Base-by-base conservation (phyloP, 768 basidiomycete species). In the Rhizopogon roseolus region DNA sequence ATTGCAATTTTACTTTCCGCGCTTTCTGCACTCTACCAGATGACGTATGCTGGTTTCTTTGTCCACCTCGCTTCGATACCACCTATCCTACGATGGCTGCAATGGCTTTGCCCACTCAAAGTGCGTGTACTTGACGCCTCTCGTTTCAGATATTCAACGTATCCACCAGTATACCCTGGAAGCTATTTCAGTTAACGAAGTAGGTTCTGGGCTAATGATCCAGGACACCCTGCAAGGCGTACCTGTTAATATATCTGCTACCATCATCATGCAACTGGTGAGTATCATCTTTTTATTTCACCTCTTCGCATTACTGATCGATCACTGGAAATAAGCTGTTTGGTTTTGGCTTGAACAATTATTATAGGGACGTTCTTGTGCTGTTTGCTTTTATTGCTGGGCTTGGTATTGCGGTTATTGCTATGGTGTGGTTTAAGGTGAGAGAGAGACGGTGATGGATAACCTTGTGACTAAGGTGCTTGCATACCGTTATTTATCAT, bases 31-130 rank as follows among this genome's bases (percentile, higher is more conserved):
- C 73, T 90, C 10, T 89, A 86, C 67, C 87, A 91, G 64, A 90
- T 90, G 88, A 92, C 90, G 0, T 92, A 79, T 59, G 91, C 92
- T 1, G 92, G 92, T 13, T 98, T 96, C 76, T 97, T 97, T 66
- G 91, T 96, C 50, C 90, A 96, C 66, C 77, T 96, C 53, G 70
- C 73, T 56, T 75, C 79, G 55, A 96, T 98, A 54, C 93, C 95
- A 4, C 89, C 90, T 2, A 92, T 95, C 2, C 78, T 98, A 1
- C 81, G 95, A 14, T 98, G 95, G 95, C 74, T 98, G 50, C 88
- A 95, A 64, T 98, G 92, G 87, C 61, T 95, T 54, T 88, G 88
- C 51, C 89, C 90, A 38, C 77, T 93, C 44, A 93, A 93, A 68
- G 67, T 70, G 41, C 16, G 58, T 38, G 43, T 16, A 25, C 9